These are phyloP conservation scores for Rhodotorula sp. DNA, from an alignment of 1,284 basidiomycete species.

Conservation along the genomic window DNA sequence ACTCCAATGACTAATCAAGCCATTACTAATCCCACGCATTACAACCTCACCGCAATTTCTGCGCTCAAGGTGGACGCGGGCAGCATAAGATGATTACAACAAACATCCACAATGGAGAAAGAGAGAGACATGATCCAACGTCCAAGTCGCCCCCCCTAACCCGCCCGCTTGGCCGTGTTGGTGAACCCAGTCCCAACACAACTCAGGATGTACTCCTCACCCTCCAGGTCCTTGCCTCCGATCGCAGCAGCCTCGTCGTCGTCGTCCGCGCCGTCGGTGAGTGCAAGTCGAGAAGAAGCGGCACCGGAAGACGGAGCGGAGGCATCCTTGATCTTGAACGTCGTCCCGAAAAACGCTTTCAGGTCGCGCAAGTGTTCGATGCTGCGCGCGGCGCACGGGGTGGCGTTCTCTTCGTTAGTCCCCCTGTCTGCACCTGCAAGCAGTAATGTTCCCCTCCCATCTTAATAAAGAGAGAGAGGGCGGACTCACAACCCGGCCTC, in stretches of 20 bases:
- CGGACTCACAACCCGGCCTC: constrained; percentile 41
- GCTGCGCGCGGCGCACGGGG: constrained; percentile 52
- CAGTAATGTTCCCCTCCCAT: no score
- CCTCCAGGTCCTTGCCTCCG: constrained; percentile 20
- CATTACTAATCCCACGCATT: no score
- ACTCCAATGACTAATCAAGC: no score
- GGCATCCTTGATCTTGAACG: constrained; percentile 55
- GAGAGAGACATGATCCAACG: no score
- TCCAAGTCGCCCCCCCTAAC: no score
- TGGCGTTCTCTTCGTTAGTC: background rate
- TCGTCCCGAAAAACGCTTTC: constrained; percentile 70
- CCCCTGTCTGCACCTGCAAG: background rate
- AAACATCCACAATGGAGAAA: no score
- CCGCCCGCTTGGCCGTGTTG: constrained; percentile 52
- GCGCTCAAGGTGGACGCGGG: no score
- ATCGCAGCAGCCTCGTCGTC: constrained; percentile 20
- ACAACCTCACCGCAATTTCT: no score
- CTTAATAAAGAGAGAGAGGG: constrained; percentile 38
- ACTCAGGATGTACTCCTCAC: constrained; percentile 49
- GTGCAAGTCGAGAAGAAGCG: no score
- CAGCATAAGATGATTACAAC: no score
- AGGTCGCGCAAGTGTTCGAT: constrained; percentile 87
- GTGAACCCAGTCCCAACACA: constrained; percentile 55
- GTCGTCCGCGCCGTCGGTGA: constrained; percentile 23
- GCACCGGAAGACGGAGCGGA: constrained; percentile 16